These are phyloP conservation scores for Cladophialophora exuberans DNA, from an alignment of 2,329 filamentous ascomycete species.

Conservation along the genomic window DNA sequence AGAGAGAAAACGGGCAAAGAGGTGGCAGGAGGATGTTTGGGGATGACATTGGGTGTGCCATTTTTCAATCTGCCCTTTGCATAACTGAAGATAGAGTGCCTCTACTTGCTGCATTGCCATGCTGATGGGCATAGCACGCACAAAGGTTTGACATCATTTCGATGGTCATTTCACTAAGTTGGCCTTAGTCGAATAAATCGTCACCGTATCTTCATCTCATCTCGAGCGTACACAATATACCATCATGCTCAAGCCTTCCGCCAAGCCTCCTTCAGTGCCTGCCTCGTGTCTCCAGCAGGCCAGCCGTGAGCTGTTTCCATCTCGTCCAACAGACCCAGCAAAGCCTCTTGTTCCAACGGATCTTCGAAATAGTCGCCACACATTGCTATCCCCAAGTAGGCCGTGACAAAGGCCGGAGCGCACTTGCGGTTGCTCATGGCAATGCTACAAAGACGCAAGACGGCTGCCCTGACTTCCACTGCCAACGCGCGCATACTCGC, in stretches of 20 bases:
- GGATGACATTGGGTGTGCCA: constrained; percentile 36
- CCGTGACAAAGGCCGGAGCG: constrained; percentile 58
- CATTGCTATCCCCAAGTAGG: constrained; percentile 39
- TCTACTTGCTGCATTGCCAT: too few relatives aligned
- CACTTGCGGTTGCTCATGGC: constrained; percentile 60
- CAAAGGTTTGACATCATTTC: too few relatives aligned
- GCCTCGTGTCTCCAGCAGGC: constrained; percentile 54
- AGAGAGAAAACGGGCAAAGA: constrained; percentile 36
- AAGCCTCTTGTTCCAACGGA: constrained; percentile 35
- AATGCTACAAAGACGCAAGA: constrained; percentile 62
- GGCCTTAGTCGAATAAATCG: too few relatives aligned
- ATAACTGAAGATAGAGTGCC: too few relatives aligned
- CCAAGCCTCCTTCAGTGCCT: constrained; percentile 54
- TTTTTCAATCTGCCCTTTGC: too few relatives aligned
- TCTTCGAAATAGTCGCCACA: constrained; percentile 41
- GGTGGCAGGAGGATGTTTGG: constrained; percentile 60
- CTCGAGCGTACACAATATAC: background rate
- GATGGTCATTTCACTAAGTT: too few relatives aligned
- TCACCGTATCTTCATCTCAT: background rate
- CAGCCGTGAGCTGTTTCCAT: constrained; percentile 56
- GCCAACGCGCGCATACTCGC: constrained; percentile 23
- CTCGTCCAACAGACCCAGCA: constrained; percentile 42
- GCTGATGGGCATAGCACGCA: too few relatives aligned
- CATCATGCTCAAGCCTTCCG: constrained; percentile 33
- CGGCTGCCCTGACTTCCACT: constrained; percentile 42